Evolutionary conservation across 306 rosid species (phyloP), one percentile per base, ranked within the genome.

Genomic region (Amphicarpaea edgeworthii): DNA sequence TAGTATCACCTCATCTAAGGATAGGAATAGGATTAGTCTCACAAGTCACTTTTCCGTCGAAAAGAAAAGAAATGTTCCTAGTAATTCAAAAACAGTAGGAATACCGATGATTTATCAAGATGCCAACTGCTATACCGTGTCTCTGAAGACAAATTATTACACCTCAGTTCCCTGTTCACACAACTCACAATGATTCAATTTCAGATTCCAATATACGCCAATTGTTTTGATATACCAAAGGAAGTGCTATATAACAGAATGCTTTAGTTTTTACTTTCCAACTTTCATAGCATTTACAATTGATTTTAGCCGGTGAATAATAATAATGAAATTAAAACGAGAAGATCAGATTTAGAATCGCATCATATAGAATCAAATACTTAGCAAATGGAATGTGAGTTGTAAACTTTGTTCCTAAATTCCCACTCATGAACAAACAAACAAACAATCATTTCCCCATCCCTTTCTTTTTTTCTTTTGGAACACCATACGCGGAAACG

Each of bases 331-430:
- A 40, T 23, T 24, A 51, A 24, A 17, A 40, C 10, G 7, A 54
- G 45, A 30, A 45, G 6, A 68, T 77, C 38, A 24, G 15, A 51
- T 64, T 50, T 57, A 28, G 68, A 43, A 54, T 17, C 64, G 12
- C 46, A 55, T 37, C 34, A 54, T 53, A 15, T 21, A 7, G 6
- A 60, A 70, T 37, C 47, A 24, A 5, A 61, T 6, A 49, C 71
- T 80, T 69, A 17, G 41, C 77, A 78, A 70, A 75, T 80, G 86
- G 87, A 55, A 32, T 49, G 57, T 46, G 63, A 63, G 80, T 42
- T 74, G 76, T 70, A 79, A 73, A 68, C 69, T 34, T 67, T 79
- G 86, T 83, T 81, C 84, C 75, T 79, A 64, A 47, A 84, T 81
- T 83, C 24, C 79, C 73, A 77, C 53, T 23, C 57, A 58, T n/a